Evolutionary conservation across 225 moss, liverwort and hornwort species (phyloP), one percentile per base, ranked within the genome.

Genomic region (Takakia lepidozioides): DNA sequence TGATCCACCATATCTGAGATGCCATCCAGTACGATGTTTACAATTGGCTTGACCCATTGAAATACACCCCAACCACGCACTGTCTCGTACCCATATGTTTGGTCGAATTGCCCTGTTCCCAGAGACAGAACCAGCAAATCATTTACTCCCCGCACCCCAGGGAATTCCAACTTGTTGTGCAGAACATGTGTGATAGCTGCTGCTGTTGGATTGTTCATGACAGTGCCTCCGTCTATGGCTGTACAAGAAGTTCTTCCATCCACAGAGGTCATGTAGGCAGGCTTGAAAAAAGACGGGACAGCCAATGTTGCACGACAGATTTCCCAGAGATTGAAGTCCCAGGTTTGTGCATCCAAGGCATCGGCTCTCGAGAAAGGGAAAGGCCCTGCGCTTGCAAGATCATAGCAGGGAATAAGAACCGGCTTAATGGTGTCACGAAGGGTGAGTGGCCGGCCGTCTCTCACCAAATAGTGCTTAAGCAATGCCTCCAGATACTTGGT

Each of bases 1-100:
- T 93, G 88, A 49, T 93, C 92, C 26, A 93, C 92, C 71, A 86
- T 83, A 20, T 93, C 85, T 2, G 92, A 88, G n/a, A 88, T 83
- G 8, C 92, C 85, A 20, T 88, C 92, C 16, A 93, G 55, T n/a
- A 93, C 72, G 40, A 93, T 93, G 49, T 85, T 85, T 3, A 85
- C 85, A 39, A 93, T 46, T 5, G 92, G 88, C 42, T 81, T 85
- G 5, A 77, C 88, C 92, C 92, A 93, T 43, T 93, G 88, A 72
- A 83, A 68, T 14, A 88, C 69, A 35, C 83, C 83, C 92, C 92
- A 93, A 4, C 70, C 70, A 29, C 83, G 74, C 16, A 93, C 88
- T 14, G 67, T 76, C 38, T 69, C 71, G 26, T 78, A 88, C 25
- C 35, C 46, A 42, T 88, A 88, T 0, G 73, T 81, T 44, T 85